Base-by-base conservation (phyloP, 306 rosid genomes). In the Casuarina equisetifolia region DNA sequence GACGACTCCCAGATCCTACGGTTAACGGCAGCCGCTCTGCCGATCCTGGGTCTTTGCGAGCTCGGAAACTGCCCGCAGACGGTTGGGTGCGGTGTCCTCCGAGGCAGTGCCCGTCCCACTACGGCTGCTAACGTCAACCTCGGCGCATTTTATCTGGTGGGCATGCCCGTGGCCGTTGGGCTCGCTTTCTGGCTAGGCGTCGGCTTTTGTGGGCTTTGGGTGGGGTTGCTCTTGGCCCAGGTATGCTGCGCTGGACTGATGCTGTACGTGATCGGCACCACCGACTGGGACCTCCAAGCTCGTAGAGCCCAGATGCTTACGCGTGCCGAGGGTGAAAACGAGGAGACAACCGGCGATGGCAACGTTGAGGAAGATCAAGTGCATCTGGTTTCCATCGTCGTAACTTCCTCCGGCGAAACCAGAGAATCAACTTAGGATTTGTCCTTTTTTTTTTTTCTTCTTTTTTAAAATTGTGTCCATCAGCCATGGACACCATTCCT, bases 51-150 rank as follows among this genome's bases (percentile, higher is more conserved):
- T 8, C 86, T 95, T 4, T 95, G 98, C 57, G 98, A 95, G 79
- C 91, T 95, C 1, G 98, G 98, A 0, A 95, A 95, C 82, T 95
- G 98, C 9, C 98, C 98, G 2, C 98, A 95, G 80, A 95, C 98
- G 19, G 98, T 95, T 2, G 91, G 82, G 0, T 95, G 98, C 43
- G 98, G 97, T 4, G 97, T 95, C 0, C 79, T 95, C 3, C 76
- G 98, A 53, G 98, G 98, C 15, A 89, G 91, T 10, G 98, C 98
- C 1, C 76, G 97, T 16, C 98, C 98, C 1, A 85, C 82, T 45
- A 82, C 92, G 43, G 98, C 98, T 3, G 98, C 98, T 0, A 86
- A 88, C 53, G 91, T 91, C 74, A 95, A 95, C 79, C 79, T 95
- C 0, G 74, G 95, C 61, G 97, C 98, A 9, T 95, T 95, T 76